Base-by-base conservation (phyloP, 2,329 filamentous ascomycete genomes). In the Penicillium sp. region DNA sequence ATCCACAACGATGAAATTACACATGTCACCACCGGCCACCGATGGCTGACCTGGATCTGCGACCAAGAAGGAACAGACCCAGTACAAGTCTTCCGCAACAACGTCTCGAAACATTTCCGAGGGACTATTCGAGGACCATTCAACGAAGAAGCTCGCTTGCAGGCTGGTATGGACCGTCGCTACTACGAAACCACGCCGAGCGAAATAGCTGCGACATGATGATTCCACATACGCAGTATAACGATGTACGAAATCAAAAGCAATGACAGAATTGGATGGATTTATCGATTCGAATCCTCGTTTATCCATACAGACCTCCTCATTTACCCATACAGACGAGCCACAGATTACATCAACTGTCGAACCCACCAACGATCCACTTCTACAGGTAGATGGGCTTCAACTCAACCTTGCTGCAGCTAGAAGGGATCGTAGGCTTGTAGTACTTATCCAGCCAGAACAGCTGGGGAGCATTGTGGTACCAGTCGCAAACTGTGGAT, bases 1-100 rank as follows among this genome's bases (percentile, higher is more conserved):
- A 75, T 75, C 26, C 73, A 75, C 42, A 74, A 73, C 40, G 73
- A 75, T 36, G 73, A 75, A 52, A 74, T 75, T 34, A 75, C 73
- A 0, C 73, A 75, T 50, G 72, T 75, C 16, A 75, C 73, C 0
- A 74, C 72, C 4, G 73, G 72, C 4, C 72, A 75, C 47, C 58
- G 72, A 27, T 75, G 73, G 73, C 46, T 75, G 31, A 70, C 64
- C 1, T 75, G 73, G 73, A 74, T 75, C 18, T 75, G 73, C 40
- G 60, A 66, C 24, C 67, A 74, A 37, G 73, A 75, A 55, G 66
- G 61, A 10, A 71, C 69, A 0, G 70, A 74, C 46, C 69, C 73
- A 0, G 69, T 75, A 4, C 61, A 71, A 35, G 69, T 75, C 4
- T 75, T 75, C 55, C 66, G 72, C 3, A 51, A 51, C 34, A 74